Percentiles rank a stretch among this genome's conserved stretches.
Conservation (phyloP, 2,329 filamentous ascomycete genomes). For the Sporothrix protearum region DNA sequence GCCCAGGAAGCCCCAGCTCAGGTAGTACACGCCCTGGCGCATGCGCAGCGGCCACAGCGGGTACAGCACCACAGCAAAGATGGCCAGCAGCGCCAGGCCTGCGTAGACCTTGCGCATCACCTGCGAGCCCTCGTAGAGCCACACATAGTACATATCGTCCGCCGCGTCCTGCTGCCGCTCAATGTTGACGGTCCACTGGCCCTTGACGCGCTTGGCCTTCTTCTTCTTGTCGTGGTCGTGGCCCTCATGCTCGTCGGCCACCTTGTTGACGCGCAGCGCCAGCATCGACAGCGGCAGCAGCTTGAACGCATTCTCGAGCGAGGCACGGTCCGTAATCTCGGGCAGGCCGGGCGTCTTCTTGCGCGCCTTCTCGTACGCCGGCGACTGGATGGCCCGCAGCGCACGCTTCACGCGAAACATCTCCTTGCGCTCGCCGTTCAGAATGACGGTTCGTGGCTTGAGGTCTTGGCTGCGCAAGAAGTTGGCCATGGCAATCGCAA, state of each 20-base stretch:
- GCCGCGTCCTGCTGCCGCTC: slow-evolving; percentile 89
- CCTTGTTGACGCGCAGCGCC: slow-evolving; percentile 81
- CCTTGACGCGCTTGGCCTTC: slow-evolving; percentile 85
- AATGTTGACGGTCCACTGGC: slow-evolving; percentile 91
- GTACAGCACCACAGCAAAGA: slow-evolving; percentile 90
- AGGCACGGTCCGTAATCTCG: slow-evolving; percentile 79
- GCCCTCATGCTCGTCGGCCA: slow-evolving; percentile 66
- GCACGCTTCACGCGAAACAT: slow-evolving; percentile 99
- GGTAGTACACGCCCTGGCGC: slow-evolving; percentile 92
- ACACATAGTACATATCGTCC: slow-evolving; percentile 91
- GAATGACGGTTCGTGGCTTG: slow-evolving; percentile 85
- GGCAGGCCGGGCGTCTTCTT: slow-evolving; percentile 88
- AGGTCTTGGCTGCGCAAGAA: slow-evolving; percentile 81
- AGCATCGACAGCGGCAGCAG: slow-evolving; percentile 91
- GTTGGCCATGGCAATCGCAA: slow-evolving; percentile 82
- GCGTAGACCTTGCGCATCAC: slow-evolving; percentile 93
- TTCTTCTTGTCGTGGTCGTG: slow-evolving; percentile 63
- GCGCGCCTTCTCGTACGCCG: slow-evolving; percentile 83
- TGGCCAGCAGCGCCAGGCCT: slow-evolving; percentile 71
- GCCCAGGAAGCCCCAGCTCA: slow-evolving; percentile 89
- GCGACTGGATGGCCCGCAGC: slow-evolving; percentile 81
- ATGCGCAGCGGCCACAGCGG: slow-evolving; percentile 92
- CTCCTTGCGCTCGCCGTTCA: slow-evolving; percentile 94
- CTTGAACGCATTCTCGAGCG: slow-evolving; percentile 88
- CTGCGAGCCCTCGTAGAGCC: slow-evolving; percentile 92